Evolutionary conservation across 2,329 filamentous ascomycete species (phyloP), one percentile per base, ranked within the genome.

Genomic region (Fusarium goolgardi): DNA sequence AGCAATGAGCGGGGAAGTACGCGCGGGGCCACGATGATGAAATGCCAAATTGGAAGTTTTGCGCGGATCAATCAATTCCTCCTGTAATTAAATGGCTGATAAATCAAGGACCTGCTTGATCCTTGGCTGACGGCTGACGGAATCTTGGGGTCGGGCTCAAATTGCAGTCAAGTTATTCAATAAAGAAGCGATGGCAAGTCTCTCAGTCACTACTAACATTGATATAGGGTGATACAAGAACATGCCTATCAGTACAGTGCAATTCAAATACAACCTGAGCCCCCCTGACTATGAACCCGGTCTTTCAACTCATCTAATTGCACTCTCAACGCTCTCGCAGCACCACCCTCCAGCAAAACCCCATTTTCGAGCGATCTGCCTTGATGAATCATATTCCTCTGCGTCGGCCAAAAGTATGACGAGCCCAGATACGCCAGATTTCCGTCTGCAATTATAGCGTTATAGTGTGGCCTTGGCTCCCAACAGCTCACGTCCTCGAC

Each of bases 301-400:
- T 29, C 21, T 2, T 23, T 37, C 15, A 60, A 16, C 10, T 43
- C 15, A 15, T 44, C 25, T 12, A 60, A 9, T 3, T 60, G 25
- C 15, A n/a, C n/a, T 8, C 39, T 25, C 12, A 60, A 44, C 35
- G 20, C 12, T 2, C 20, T 32, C 3, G 34, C 55, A 21, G 55
- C 39, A 1, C 59, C 37, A 6, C 55, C 58, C 4, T 60, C 44
- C 12, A 59, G 27, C 27, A 60, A 15, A 1, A 59, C 55, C 7
- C 55, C 55, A 60, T 60, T 59, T 27, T 60, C 58, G 9, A 60
- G 55, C 2, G 58, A 60, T 11, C 58, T 46, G 1, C 55, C 58
- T 7, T 52, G 55, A 11, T 60, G 55, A 6, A 60, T 59, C 58
- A 59, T 59, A 9, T 59, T 60, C 10, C 43, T 27, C 8, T 60